A percentile compares a stretch with the other conserved stretches of the same genome.
phyloP scores from a whole-genome alignment of 805 yeast species.

The Yamadazyma tumulicola region DNA sequence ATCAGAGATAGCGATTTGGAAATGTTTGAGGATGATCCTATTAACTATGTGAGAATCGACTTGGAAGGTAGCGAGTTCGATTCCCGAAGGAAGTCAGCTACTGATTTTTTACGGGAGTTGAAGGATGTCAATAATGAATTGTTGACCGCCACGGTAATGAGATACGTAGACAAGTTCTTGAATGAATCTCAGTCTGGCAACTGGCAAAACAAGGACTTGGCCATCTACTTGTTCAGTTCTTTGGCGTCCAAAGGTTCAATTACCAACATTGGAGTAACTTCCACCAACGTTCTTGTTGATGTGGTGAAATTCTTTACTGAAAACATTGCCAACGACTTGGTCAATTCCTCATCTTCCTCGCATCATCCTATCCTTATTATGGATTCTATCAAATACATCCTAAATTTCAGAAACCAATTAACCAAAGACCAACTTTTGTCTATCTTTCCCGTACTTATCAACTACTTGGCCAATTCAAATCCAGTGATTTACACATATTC shows the following conservation, averaged over 20 bases:
- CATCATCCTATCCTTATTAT: conserved; percentile 77
- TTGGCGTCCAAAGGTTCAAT: conserved; percentile 88
- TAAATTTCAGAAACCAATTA: conserved; percentile 87
- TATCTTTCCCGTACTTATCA: conserved; percentile 73
- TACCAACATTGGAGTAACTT: conserved; percentile 82
- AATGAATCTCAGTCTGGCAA: conserved; percentile 33
- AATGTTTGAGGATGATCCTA: conserved; percentile 94
- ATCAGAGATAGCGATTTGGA: conserved; percentile 89
- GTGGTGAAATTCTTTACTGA: conserved; percentile 80
- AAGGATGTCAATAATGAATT: conserved; percentile 72
- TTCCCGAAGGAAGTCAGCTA: conserved; percentile 88
- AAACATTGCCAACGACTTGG: conserved; percentile 79
- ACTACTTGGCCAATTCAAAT: conserved; percentile 54
- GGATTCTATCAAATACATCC: conserved; percentile 89
- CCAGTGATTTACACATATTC: conserved; percentile 91
- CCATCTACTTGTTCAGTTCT: conserved; percentile 80
- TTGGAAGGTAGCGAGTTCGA: conserved; percentile 94
- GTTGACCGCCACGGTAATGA: conserved; percentile 72
- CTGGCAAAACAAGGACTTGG: conserved; percentile 87
- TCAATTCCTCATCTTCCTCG: conserved; percentile 19
- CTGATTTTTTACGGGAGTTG: conserved; percentile 84
- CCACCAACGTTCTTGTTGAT: conserved; percentile 80
- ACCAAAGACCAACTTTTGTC: conserved; percentile 79
- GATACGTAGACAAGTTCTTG: conserved; percentile 67
- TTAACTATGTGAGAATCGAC: conserved; percentile 87